Base-by-base conservation (phyloP, 345 rosid genomes). In the Populus tremula region DNA sequence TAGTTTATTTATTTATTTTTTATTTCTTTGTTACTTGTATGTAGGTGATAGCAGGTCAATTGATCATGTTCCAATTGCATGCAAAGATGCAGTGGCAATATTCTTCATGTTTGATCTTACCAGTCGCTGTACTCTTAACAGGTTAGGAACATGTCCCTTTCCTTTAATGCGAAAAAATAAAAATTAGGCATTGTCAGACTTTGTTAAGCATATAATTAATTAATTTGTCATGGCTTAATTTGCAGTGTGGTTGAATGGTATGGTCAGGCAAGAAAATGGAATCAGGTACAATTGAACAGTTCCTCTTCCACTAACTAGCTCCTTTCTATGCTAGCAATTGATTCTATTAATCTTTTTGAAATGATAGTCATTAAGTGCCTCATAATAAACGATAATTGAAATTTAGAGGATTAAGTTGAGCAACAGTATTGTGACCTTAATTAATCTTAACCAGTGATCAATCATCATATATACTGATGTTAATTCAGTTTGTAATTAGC, bases 91-190 rank as follows among this genome's bases (percentile, higher is more conserved):
- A 59, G 99, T 96, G 35, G 99, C 99, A 73, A 91, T 96, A 72
- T 83, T 96, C 81, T 91, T 89, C 74, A 96, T 96, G 99, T 96
- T 96, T 88, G 99, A 96, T 89, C 93, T 96, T 41, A 96, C 99
- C 10, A 96, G 98, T 77, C 88, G 99, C 35, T 88, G 96, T 81
- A 96, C 99, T 77, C 94, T 96, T 66, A 92, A 91, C 84, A 92
- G 95, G 99, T 92, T 25, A 45, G 41, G 20, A 16, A 50, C 50
- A n/a, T 9, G 12, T 5, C 41, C 47, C 36, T 23, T 66, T 69
- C 8, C 4, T 53, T 21, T 8, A 33, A 47, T 53, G 41, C 59
- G 5, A 6, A 59, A 67, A 49, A 18, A n/a, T n/a, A 53, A 63
- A 31, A 10, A 21, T 8, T 38, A 11, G 23, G 25, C 39, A 38